phyloP scores from a whole-genome alignment of 2,329 filamentous ascomycete genomes.

The Metarhizium robertsii region DNA sequence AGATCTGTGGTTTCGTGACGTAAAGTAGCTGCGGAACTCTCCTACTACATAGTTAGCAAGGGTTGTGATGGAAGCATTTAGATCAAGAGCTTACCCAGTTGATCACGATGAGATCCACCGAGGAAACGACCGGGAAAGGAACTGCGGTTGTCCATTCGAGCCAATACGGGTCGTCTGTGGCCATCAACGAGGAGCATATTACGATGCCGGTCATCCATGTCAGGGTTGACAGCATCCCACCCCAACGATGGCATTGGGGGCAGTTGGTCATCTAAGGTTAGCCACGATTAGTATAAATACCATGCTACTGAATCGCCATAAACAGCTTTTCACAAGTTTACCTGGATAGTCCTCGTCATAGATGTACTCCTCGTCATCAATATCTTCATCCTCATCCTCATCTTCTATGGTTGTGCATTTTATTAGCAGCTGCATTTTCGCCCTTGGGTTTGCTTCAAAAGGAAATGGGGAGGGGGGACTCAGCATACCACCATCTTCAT shows the following conservation, averaged over 20 bases:
- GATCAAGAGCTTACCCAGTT: conserved; percentile 30
- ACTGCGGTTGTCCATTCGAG: conserved; percentile 36
- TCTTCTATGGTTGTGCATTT: conserved; percentile 22
- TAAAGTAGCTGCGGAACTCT: conserved; percentile 41
- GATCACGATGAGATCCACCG: conserved; percentile 45
- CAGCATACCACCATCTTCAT: conserved; percentile 49
- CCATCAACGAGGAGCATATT: conserved; percentile 43
- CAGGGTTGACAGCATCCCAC: conserved; percentile 48
- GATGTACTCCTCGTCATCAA: conserved; percentile 57
- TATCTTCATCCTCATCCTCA: conserved; percentile 60
- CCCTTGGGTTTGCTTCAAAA: too few species aligned
- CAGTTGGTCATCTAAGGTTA: conserved; percentile 9
- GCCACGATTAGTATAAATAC: background rate
- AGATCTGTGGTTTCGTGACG: conserved; percentile 40
- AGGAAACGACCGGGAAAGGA: conserved; percentile 50
- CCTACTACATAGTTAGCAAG: background rate
- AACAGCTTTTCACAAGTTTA: conserved; percentile 25
- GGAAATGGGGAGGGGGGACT: background rate
- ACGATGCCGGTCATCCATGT: conserved; percentile 38
- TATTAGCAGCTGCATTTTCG: background rate
- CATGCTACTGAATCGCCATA: background rate
- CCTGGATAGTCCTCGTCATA: conserved; percentile 51
- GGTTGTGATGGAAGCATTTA: background rate
- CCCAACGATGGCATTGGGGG: conserved; percentile 39
- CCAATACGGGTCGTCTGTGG: conserved; percentile 22